A percentile compares a stretch with the other conserved stretches of the same genome.
These are phyloP conservation scores for Fusarium veterinarium DNA, from an alignment of 2,329 filamentous ascomycete genomes.

Conservation along the genomic window DNA sequence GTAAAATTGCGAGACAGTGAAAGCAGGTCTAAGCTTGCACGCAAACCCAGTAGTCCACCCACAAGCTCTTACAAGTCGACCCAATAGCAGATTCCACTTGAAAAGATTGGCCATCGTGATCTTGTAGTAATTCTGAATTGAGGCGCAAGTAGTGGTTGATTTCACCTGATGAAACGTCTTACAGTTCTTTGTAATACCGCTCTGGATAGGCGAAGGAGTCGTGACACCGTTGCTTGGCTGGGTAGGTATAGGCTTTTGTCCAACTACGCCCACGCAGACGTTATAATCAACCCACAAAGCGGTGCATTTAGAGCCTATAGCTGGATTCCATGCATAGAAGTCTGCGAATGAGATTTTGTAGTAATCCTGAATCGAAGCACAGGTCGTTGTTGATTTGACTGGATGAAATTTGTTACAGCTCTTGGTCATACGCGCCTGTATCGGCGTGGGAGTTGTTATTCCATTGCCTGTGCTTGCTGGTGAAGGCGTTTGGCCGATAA, in stretches of 20 bases:
- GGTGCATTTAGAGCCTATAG: not conserved
- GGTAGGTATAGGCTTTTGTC: not conserved
- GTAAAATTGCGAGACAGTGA: not conserved
- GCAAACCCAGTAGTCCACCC: not conserved
- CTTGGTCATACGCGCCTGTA: not conserved
- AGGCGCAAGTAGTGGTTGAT: not conserved
- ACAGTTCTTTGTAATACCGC: not conserved
- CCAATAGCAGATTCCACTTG: slow-evolving; percentile 17
- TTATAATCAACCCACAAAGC: not conserved
- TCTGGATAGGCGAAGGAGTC: not conserved
- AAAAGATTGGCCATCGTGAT: slow-evolving; percentile 5
- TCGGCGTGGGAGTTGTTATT: not conserved
- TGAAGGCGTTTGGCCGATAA: not conserved
- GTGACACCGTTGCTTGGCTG: not conserved
- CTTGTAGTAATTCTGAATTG: slow-evolving; percentile 4
- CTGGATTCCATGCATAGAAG: slow-evolving; percentile 16
- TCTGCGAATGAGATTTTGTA: slow-evolving; percentile 3
- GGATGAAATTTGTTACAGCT: not conserved
- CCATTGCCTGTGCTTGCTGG: not conserved
- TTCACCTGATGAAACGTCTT: not conserved
- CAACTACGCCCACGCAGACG: not conserved
- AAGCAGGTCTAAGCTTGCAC: not conserved
- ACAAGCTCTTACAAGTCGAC: not conserved
- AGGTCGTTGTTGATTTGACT: not conserved
- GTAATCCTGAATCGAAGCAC: not conserved